Percentiles rank a stretch among this genome's conserved stretches.
These are phyloP conservation scores for Smithsoniella earleae DNA, from an alignment of 163 green algal genomes.

Conservation along the genomic window DNA sequence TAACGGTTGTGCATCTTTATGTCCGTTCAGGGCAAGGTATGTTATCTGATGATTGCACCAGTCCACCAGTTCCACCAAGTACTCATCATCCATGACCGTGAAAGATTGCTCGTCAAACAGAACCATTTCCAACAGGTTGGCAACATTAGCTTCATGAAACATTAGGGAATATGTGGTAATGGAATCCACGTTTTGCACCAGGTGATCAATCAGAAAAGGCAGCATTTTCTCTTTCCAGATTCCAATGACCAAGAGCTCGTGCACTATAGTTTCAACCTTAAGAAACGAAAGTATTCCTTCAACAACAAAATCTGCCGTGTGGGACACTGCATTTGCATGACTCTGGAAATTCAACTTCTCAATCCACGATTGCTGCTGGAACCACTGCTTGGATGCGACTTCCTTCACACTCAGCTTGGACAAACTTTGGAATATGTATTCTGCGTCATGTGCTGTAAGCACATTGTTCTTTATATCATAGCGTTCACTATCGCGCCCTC, in stretches of 20 bases:
- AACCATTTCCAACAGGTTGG: slow-evolving; percentile 76
- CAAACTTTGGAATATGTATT: not conserved
- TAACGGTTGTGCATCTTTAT: slow-evolving; percentile 26
- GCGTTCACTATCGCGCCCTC: not conserved
- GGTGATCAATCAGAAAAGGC: slow-evolving; percentile 53
- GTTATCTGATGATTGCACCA: slow-evolving; percentile 65
- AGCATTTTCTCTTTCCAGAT: slow-evolving; percentile 68
- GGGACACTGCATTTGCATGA: slow-evolving; percentile 63
- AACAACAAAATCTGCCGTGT: slow-evolving; percentile 80
- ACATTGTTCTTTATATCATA: not conserved
- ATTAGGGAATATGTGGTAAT: slow-evolving; percentile 58
- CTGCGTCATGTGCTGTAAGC: not conserved
- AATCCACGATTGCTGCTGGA: slow-evolving; percentile 63
- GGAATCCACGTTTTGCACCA: slow-evolving; percentile 48
- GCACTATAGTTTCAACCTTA: slow-evolving; percentile 61
- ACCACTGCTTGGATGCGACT: slow-evolving; percentile 57
- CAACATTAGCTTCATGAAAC: slow-evolving; percentile 64
- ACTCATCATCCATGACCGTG: slow-evolving; percentile 59
- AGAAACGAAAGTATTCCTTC: slow-evolving; percentile 62
- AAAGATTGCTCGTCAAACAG: slow-evolving; percentile 62
- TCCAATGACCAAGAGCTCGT: slow-evolving; percentile 75
- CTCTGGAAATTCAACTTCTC: slow-evolving; percentile 72
- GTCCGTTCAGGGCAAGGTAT: slow-evolving; percentile 53
- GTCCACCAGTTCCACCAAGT: slow-evolving; percentile 72
- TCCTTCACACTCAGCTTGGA: slow-evolving; percentile 28